Percentiles rank a stretch among this genome's conserved stretches.
Conservation (phyloP, 805 yeast species). For the Suhomyces xylopsoci region DNA sequence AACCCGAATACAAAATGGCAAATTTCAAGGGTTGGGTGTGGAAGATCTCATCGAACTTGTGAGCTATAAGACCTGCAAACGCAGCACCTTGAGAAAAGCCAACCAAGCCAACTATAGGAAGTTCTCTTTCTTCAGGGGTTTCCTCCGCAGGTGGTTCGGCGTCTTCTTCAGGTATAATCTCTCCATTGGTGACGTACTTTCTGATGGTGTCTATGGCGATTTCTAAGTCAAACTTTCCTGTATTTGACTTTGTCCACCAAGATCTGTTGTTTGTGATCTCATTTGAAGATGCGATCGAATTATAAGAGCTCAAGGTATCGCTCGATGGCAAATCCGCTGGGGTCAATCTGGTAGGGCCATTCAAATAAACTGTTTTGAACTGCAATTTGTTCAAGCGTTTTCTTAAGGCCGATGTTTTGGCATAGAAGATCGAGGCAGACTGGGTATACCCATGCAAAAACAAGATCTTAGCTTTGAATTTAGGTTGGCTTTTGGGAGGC, state of each 20-base stretch:
- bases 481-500: constrained; percentile 3
- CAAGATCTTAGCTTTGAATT: constrained; percentile 51
- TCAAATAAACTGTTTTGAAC: constrained; percentile 69
- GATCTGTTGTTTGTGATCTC: constrained; percentile 42
- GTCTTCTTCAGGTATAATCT: constrained; percentile 36
- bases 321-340: constrained; percentile 75
- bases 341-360: constrained; percentile 69
- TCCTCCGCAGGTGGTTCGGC: constrained; percentile 16
- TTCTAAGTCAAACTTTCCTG: constrained; percentile 40
- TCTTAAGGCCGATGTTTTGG: constrained; percentile 85
- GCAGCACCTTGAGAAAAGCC: constrained; percentile 98
- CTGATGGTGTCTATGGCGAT: constrained; percentile 48
- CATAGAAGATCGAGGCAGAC: constrained; percentile 77
- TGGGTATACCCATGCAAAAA: constrained; percentile 92
- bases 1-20: constrained; percentile 74
- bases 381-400: constrained; percentile 66
- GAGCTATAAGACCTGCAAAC: constrained; percentile 66
- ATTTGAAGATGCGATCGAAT: constrained; percentile 29
- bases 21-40: constrained; percentile 56
- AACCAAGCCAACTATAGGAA: constrained; percentile 80
- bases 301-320: constrained; percentile 51
- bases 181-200: constrained; percentile 55
- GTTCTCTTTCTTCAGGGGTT: constrained; percentile 14
- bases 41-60: constrained; percentile 53
- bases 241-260: constrained; percentile 70